A percentile compares a stretch with the other conserved stretches of the same genome.
Evolutionary conservation across 176 grass and related monocot genomes (phyloP).

Genomic region (Aegilops longissima): DNA sequence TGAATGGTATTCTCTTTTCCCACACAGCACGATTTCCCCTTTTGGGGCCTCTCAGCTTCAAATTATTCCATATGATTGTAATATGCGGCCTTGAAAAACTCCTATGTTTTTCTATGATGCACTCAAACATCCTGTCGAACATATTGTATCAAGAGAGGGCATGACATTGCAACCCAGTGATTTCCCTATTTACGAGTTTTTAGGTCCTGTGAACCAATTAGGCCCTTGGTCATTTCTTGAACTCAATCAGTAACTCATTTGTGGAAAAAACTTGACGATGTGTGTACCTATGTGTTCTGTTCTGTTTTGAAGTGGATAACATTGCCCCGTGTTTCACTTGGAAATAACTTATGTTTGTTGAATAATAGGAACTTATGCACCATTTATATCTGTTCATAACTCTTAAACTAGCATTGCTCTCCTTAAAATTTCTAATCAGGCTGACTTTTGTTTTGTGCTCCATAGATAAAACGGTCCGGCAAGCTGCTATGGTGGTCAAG

Average conservation of each 20-base stretch:
- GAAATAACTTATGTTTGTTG: too few species aligned
- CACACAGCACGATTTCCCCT: not conserved
- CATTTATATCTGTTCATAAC: too few species aligned
- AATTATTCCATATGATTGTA: not conserved
- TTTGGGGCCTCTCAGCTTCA: not conserved
- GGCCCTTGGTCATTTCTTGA: not conserved
- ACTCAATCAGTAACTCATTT: not conserved
- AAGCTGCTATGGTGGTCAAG: too few species aligned
- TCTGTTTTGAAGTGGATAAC: not conserved
- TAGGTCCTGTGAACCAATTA: not conserved
- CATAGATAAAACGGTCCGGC: constrained; percentile 80
- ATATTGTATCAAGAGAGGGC: not conserved
- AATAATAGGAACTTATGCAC: too few species aligned
- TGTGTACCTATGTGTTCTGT: not conserved
- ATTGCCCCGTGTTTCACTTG: not conserved
- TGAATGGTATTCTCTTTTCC: constrained; percentile 72
- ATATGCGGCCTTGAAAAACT: not conserved
- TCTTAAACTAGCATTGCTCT: too few species aligned
- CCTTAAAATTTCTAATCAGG: constrained; percentile 12
- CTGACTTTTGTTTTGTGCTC: not conserved
- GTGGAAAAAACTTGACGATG: not conserved
- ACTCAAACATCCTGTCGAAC: not conserved
- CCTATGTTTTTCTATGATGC: not conserved
- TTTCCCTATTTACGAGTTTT: not conserved
- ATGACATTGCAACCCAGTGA: not conserved